Conservation (phyloP, 768 basidiomycete genomes). For the Panaeolus papilionaceus region DNA sequence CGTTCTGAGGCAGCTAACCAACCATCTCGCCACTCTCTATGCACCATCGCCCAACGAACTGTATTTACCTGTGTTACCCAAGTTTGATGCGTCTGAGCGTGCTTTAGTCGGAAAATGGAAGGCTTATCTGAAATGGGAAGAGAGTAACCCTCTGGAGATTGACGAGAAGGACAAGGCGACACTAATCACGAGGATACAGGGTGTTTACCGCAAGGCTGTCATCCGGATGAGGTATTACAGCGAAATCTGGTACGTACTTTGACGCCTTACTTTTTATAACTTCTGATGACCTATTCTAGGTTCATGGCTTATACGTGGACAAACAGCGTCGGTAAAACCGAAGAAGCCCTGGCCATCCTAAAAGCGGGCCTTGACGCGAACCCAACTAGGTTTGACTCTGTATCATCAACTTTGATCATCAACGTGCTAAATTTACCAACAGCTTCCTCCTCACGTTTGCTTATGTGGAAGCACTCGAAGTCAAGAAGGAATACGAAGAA, state of each 20-base stretch:
- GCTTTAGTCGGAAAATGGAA: slow-evolving; percentile 88
- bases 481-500: slow-evolving; percentile 60
- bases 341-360: slow-evolving; percentile 83
- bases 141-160: slow-evolving; percentile 91
- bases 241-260: slow-evolving; percentile 80
- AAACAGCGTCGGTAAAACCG: slow-evolving; percentile 71
- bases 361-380: slow-evolving; percentile 90
- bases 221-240: slow-evolving; percentile 93
- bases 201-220: slow-evolving; percentile 88
- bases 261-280: not conserved
- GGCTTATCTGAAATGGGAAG: slow-evolving; percentile 93
- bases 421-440: slow-evolving; percentile 14
- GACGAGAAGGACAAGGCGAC: slow-evolving; percentile 80
- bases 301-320: slow-evolving; percentile 92
- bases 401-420: not conserved
- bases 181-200: slow-evolving; percentile 73
- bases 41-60: slow-evolving; percentile 48
- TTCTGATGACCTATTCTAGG: slow-evolving; percentile 50
- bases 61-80: slow-evolving; percentile 73
- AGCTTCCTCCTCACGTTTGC: slow-evolving; percentile 94
- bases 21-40: slow-evolving; percentile 70
- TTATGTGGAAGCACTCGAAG: slow-evolving; percentile 76
- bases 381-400: slow-evolving; percentile 64
- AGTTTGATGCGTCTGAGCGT: slow-evolving; percentile 75
- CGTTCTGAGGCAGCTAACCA: slow-evolving; percentile 79